Evolutionary conservation across 257 asterid genomes (phyloP), one percentile per base, ranked within the genome.

Genomic region (Sherardia arvensis): DNA sequence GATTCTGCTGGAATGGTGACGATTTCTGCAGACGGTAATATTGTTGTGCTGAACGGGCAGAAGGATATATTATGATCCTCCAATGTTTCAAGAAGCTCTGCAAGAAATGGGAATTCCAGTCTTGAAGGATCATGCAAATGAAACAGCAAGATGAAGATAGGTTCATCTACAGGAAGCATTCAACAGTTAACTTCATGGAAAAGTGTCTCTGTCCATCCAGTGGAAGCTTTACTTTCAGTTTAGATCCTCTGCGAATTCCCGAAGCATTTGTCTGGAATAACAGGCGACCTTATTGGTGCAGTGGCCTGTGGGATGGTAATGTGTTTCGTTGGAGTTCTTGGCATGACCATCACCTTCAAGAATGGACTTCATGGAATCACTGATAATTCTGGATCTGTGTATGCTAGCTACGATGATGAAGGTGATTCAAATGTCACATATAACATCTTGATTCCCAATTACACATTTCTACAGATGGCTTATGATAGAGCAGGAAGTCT

Each of bases 1-100:
- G 80, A 64, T 69, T 70, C 78, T 45, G n/a, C 68, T 4, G 84
- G 82, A 54, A 65, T 53, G 2, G 66, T 78, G 18, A 60, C 69
- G n/a, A 51, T 81, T 14, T 76, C 78, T 3, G 82, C 65, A 29
- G 84, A 78, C 17, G 87, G 84, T 8, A 76, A 78, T 64, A 65
- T 81, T 43, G 71, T 76, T 2, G 67, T 78, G 23, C 29, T 71
- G 53, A 67, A 63, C 64, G 57, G 76, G 20, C 51, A 60, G 15
- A 45, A 51, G 1, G 56, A 25, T 6, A 15, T 53, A 3, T 1
- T 80, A 62, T 85, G 93, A 85, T 66, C 90, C 0, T 38, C 90
- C 11, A 74, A 73, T 53, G 54, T 73, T 12, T 30, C 75, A 0
- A 43, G 53, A 0, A 43, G 53, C 4, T 11, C 78, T 3, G 21